phyloP scores from a whole-genome alignment of 2,329 filamentous ascomycete genomes.

The Ophiostoma perfectum region DNA sequence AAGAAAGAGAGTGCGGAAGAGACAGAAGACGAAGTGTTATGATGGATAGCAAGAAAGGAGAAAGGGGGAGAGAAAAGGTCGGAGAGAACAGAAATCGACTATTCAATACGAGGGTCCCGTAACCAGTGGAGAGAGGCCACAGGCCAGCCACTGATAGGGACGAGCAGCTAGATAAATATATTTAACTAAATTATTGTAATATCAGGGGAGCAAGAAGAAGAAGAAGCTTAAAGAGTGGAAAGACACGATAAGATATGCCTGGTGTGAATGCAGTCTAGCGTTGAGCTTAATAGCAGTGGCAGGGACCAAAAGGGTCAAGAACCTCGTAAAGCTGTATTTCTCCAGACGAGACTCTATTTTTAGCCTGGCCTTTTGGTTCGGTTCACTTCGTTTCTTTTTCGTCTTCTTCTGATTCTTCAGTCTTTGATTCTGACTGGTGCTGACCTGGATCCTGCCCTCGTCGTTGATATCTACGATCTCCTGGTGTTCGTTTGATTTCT shows the following conservation, averaged over 20 bases:
- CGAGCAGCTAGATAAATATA: too few species aligned
- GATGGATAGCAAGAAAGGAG: too few species aligned
- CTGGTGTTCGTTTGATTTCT: neutral
- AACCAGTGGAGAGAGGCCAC: too few species aligned
- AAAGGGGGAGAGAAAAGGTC: too few species aligned
- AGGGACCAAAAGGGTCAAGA: conserved; percentile 5
- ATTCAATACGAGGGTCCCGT: too few species aligned
- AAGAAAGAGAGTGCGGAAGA: too few species aligned
- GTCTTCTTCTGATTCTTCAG: too few species aligned
- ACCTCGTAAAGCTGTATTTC: neutral
- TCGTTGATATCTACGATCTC: neutral
- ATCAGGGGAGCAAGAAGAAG: neutral
- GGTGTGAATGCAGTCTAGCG: neutral
- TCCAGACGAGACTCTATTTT: conserved; percentile 8
- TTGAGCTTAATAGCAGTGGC: conserved; percentile 5
- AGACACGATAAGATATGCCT: neutral
- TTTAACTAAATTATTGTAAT: neutral
- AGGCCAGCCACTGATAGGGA: too few species aligned
- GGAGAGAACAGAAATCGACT: too few species aligned
- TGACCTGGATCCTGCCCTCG: neutral
- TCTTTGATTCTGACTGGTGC: neutral
- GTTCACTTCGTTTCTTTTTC: neutral
- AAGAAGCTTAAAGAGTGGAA: conserved; percentile 5
- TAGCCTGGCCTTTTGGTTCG: neutral
- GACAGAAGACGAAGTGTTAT: too few species aligned